Conservation (phyloP, 164 flowering plant genomes). For the Chloranthus sessilifolius region DNA sequence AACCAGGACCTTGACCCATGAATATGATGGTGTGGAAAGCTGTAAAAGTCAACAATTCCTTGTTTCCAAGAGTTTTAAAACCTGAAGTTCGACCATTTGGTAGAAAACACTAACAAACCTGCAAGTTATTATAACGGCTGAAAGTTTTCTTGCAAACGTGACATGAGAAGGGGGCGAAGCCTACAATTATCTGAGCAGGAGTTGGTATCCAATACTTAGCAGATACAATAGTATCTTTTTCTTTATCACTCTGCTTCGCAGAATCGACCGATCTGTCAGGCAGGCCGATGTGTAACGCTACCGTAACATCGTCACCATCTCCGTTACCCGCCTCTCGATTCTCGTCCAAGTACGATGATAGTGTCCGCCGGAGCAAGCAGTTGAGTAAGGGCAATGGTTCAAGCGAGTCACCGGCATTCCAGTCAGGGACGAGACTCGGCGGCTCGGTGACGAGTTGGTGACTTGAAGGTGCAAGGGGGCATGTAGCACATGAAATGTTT, state of each 20-base stretch:
- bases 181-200: conserved; percentile 54
- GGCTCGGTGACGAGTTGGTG: conserved; percentile 11
- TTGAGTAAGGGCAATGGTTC: conserved; percentile 29
- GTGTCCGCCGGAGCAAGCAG: conserved; percentile 17
- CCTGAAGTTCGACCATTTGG: too few relatives aligned
- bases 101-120: conserved; percentile 34
- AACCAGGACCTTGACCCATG: too few relatives aligned
- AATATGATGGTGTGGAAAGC: too few relatives aligned
- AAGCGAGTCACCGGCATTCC: conserved; percentile 1
- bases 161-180: conserved; percentile 66
- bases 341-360: conserved; percentile 2
- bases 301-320: conserved; percentile 25
- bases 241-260: not conserved
- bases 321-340: conserved; percentile 10
- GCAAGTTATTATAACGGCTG: conserved; percentile 81
- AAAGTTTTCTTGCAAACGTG: conserved; percentile 68
- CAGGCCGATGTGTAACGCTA: conserved; percentile 55
- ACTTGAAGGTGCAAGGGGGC: conserved; percentile 1
- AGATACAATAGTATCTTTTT: conserved; percentile 7
- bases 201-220: conserved; percentile 69
- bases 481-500: conserved; percentile 1
- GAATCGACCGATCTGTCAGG: conserved; percentile 19
- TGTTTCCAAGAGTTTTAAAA: too few relatives aligned
- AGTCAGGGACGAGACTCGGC: conserved; percentile 16
- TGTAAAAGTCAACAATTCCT: too few relatives aligned